Percentiles rank a stretch among this genome's conserved stretches.
Evolutionary conservation across 257 asterid genomes (phyloP).

Genomic region (Solanum pimpinellifolium): DNA sequence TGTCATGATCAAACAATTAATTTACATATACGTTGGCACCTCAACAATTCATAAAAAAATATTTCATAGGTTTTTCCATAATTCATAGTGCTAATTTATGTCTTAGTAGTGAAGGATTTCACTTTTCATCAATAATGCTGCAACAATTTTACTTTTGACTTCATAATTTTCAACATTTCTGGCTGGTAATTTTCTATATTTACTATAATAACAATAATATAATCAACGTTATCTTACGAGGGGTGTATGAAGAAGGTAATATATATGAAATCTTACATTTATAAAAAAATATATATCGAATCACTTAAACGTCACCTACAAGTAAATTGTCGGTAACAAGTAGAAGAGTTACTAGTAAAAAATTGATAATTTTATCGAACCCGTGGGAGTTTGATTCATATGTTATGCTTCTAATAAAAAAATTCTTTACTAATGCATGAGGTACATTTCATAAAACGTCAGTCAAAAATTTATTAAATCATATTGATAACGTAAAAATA

Average conservation of each 20-base stretch:
- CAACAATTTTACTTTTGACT: neutral
- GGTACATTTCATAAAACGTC: neutral
- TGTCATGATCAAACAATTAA: constrained; percentile 18
- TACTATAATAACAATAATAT: neutral
- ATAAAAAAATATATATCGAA: neutral
- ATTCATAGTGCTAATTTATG: neutral
- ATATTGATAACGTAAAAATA: neutral
- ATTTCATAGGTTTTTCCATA: neutral
- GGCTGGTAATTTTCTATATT: neutral
- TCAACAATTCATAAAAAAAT: neutral
- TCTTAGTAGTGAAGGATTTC: neutral
- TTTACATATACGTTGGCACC: constrained; percentile 2
- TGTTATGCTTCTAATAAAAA: neutral
- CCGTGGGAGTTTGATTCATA: neutral
- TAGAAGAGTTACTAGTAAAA: neutral
- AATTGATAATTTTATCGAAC: no score
- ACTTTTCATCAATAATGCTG: constrained; percentile 1
- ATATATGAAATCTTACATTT: no score
- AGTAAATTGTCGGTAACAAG: neutral
- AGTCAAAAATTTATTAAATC: neutral
- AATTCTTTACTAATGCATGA: neutral
- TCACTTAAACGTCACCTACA: neutral
- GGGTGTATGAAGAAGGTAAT: neutral
- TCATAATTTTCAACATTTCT: neutral
- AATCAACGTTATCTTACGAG: neutral